Percentiles rank a stretch among this genome's conserved stretches.
phyloP scores from a whole-genome alignment of 2,329 filamentous ascomycete genomes.

The Herpotrichia juniperi region DNA sequence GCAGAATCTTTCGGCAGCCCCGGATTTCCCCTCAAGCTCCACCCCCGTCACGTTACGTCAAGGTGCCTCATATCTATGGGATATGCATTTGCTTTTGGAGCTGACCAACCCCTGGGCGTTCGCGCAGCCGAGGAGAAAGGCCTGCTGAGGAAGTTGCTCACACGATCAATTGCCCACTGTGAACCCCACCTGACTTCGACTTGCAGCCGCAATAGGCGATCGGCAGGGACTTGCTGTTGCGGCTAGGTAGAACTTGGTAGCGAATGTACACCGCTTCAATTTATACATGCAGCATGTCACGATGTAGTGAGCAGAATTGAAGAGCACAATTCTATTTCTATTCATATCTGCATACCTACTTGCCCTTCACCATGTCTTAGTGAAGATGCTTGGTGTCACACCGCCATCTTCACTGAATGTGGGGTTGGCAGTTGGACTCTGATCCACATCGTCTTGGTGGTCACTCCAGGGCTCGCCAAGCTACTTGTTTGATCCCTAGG shows the following conservation, averaged over 20 bases:
- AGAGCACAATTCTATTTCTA: not conserved
- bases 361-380: not conserved
- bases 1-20: not conserved
- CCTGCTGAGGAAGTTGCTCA: constrained; percentile 3
- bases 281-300: not conserved
- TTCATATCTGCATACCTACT: not conserved
- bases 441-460: not conserved
- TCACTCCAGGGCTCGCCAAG: not conserved
- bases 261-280: constrained; percentile 4
- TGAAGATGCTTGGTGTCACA: not conserved
- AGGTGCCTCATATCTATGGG: not conserved
- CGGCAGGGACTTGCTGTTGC: not conserved
- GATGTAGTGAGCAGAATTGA: not conserved
- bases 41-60: not conserved
- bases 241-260: not conserved
- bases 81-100: not conserved
- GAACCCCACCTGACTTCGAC: constrained; percentile 1
- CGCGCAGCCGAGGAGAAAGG: not conserved
- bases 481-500: not conserved
- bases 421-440: not conserved
- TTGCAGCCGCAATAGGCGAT: constrained; percentile 4
- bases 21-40: not conserved
- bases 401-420: not conserved
- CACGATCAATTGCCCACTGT: constrained; percentile 4
- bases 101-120: not conserved